These are phyloP conservation scores for Acer negundo DNA, from an alignment of 345 rosid genomes.

Conservation along the genomic window DNA sequence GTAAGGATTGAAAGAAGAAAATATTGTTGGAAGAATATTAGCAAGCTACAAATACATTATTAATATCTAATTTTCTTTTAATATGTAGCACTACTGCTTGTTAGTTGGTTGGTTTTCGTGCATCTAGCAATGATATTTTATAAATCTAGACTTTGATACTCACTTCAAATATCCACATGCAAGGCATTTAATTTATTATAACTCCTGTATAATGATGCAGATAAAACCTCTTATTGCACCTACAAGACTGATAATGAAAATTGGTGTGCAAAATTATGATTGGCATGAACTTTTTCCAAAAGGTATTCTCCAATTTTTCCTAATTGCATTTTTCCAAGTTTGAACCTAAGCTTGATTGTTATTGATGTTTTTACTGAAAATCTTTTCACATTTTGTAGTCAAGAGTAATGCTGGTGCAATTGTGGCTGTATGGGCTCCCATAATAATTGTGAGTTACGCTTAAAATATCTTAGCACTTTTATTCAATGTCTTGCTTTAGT, in stretches of 20 bases:
- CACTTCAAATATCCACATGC: constrained; percentile 6
- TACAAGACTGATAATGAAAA: constrained; percentile 71
- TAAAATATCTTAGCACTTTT: background rate
- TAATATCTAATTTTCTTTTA: background rate
- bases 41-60: background rate
- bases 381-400: constrained; percentile 45
- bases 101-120: constrained; percentile 11
- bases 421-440: constrained; percentile 93
- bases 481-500: constrained; percentile 3
- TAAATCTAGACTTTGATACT: background rate
- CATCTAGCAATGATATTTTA: background rate
- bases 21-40: background rate
- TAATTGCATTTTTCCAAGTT: constrained; percentile 5
- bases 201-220: constrained; percentile 46
- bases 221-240: constrained; percentile 89
- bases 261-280: constrained; percentile 67
- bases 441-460: constrained; percentile 72
- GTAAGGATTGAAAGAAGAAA: background rate
- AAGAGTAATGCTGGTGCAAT: constrained; percentile 90
- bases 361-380: constrained; percentile 21
- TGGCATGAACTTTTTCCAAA: constrained; percentile 92
- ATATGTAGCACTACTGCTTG: background rate
- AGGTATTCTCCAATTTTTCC: constrained; percentile 42
- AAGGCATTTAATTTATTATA: constrained; percentile 3
- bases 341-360: constrained; percentile 6